A percentile compares a stretch with the other conserved stretches of the same genome.
Evolutionary conservation across 2,329 filamentous ascomycete genomes (phyloP).

Genomic region (Celoporthe dispersa): DNA sequence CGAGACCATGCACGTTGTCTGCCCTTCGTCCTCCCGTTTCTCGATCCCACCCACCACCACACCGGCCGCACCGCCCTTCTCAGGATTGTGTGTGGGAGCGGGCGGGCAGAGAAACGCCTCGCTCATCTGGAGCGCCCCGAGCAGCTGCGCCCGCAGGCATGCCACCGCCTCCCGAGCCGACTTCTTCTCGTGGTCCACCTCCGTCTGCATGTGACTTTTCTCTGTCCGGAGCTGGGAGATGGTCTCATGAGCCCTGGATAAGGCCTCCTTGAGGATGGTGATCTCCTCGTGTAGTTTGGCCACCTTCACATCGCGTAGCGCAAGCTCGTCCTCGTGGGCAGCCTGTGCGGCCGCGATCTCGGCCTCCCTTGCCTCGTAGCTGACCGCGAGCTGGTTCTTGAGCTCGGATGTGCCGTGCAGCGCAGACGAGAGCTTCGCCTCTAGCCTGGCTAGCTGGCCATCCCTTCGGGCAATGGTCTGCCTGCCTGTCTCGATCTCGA

Average conservation of each 20-base stretch:
- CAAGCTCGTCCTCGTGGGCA: neutral
- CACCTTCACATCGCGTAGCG: neutral
- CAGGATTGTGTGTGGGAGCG: neutral
- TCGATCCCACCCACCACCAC: neutral
- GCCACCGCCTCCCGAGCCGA: conserved; percentile 14
- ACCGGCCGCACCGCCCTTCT: neutral
- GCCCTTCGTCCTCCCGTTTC: neutral
- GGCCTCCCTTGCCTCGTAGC: neutral
- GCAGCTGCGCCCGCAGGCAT: conserved; percentile 21
- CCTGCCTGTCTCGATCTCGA: neutral
- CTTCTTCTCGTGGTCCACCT: neutral
- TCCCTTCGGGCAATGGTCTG: conserved; percentile 5
- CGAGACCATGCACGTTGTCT: neutral
- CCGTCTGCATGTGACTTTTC: neutral
- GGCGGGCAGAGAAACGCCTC: conserved; percentile 23
- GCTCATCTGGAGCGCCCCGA: conserved; percentile 21
- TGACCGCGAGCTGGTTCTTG: conserved; percentile 1
- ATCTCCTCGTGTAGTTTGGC: conserved; percentile 3
- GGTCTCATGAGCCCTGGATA: neutral
- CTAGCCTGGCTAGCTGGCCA: neutral
- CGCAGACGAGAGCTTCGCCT: conserved; percentile 10
- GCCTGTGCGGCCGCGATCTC: neutral
- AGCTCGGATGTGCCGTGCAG: neutral
- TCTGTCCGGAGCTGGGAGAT: neutral
- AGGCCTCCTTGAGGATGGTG: conserved; percentile 3